Base-by-base conservation (phyloP, 1,139 yeast species). In the Sugiyamaella sp. region DNA sequence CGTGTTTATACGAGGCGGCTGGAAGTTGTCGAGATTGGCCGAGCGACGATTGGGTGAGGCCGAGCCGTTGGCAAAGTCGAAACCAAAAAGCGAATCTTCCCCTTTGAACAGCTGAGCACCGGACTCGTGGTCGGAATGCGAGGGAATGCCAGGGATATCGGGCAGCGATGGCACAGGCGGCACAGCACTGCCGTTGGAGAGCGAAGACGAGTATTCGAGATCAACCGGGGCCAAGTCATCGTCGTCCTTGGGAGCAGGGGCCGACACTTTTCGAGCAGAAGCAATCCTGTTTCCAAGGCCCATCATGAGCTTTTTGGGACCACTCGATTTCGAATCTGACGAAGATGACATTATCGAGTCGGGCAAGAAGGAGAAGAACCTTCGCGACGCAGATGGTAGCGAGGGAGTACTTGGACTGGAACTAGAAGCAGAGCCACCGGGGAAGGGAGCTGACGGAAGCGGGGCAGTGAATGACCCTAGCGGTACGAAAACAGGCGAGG, bases 281-380 rank as follows among this genome's bases (percentile, higher is more conserved):
- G 50, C 46, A 17, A 52, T 48, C 17, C 52, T 46, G 43, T 49
- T 52, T 10, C 55, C 52, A 22, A 52, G 41, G 21, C 52, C 55
- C 45, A 49, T 45, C 50, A 52, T 52, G 25, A 52, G 45, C 29
- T 52, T 52, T 27, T 48, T 52, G n/a, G 54, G 49, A 10, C 48
- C 45, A 22, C 35, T 51, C 17, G 43, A 50, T 33, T 51, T 51
- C 1, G 42, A 17, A 20, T 17, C 25, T 5, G 8, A n/a, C 6
- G 16, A 20, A 17, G 42, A 38, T 17, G 25, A 20, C 22, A 22
- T 27, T 1, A 37, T 9, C n/a, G 50, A 25, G 8, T 32, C 35
- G 4, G 47, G 14, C 25, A 38, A 12, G 17, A 22, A 29, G 2
- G 47, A 32, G 12, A 38, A n/a, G 14, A 38, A 29, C 32, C 33